Conservation (phyloP, 352 stramenopile genomes). For the Phytopythium delawarense region DNA sequence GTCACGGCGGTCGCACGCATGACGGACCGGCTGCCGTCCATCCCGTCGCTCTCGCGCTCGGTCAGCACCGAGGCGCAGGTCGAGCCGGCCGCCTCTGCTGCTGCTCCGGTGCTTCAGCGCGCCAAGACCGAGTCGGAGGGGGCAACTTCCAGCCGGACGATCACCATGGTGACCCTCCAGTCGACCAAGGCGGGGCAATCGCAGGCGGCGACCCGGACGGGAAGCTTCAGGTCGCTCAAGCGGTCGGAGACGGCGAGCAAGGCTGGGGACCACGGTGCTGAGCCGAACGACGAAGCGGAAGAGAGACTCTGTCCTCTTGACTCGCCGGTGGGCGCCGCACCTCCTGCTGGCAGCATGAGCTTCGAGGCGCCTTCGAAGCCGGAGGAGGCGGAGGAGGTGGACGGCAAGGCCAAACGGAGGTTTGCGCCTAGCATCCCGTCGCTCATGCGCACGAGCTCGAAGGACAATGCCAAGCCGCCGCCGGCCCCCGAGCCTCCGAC, state of each 20-base stretch:
- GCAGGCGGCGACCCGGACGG: not conserved
- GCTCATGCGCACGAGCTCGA: constrained; percentile 3
- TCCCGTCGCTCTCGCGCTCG: constrained; percentile 25
- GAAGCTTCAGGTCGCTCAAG: not conserved
- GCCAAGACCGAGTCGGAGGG: constrained; percentile 19
- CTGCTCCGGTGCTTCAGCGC: constrained; percentile 10
- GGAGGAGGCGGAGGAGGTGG: not conserved
- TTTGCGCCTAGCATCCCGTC: constrained; percentile 4
- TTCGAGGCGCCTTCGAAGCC: not conserved
- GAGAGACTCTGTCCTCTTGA: constrained; percentile 4
- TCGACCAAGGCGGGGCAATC: constrained; percentile 11
- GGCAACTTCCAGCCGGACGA: constrained; percentile 8
- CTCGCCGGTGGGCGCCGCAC: not conserved
- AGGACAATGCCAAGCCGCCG: not conserved
- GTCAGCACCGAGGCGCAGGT: constrained; percentile 9
- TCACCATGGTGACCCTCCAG: constrained; percentile 2
- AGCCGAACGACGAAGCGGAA: not conserved
- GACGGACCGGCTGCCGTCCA: constrained; percentile 21
- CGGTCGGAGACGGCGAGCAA: not conserved
- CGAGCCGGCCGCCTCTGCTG: constrained; percentile 2
- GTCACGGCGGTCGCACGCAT: constrained; percentile 30
- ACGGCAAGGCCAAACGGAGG: not conserved
- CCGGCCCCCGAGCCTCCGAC: not conserved
- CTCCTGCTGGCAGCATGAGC: not conserved
- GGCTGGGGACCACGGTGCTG: not conserved